Conservation (phyloP, 352 stramenopile genomes). For the Globisporangium iwayamae region DNA sequence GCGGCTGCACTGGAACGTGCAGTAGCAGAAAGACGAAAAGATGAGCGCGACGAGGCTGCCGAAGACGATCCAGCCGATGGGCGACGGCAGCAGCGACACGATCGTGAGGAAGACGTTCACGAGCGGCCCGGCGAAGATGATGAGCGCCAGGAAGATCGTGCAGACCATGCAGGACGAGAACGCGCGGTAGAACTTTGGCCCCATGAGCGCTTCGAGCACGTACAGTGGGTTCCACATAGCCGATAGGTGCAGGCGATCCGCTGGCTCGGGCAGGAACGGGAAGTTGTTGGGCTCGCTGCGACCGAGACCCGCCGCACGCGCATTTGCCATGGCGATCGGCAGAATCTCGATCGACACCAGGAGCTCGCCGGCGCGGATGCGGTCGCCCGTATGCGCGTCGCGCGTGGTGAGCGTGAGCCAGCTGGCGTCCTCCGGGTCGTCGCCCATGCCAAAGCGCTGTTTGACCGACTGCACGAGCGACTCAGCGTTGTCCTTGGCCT, state of each 20-base stretch:
- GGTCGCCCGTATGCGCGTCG: conserved; percentile 55
- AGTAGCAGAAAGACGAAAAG: conserved; percentile 38
- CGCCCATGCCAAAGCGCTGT: conserved; percentile 70
- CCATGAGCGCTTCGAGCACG: conserved; percentile 74
- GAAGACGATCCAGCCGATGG: conserved; percentile 60
- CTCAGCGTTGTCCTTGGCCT: conserved; percentile 58
- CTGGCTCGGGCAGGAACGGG: conserved; percentile 64
- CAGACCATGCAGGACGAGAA: conserved; percentile 69
- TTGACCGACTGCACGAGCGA: conserved; percentile 72
- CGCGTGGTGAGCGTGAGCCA: conserved; percentile 75
- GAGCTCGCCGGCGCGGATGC: conserved; percentile 56
- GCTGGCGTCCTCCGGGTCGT: conserved; percentile 68
- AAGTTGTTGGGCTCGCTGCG: conserved; percentile 81
- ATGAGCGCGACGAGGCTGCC: conserved; percentile 37
- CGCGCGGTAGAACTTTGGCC: conserved; percentile 63
- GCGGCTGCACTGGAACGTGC: conserved; percentile 53
- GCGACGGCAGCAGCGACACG: conserved; percentile 56
- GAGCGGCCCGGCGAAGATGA: conserved; percentile 69
- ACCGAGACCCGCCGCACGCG: conserved; percentile 67
- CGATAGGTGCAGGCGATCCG: conserved; percentile 67
- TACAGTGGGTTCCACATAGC: conserved; percentile 84
- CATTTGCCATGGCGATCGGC: conserved; percentile 44
- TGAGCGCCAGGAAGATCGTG: conserved; percentile 43
- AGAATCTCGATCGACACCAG: conserved; percentile 77
- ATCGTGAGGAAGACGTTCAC: conserved; percentile 69